phyloP scores from a whole-genome alignment of 345 rosid species.

The Orychophragmus violaceus region DNA sequence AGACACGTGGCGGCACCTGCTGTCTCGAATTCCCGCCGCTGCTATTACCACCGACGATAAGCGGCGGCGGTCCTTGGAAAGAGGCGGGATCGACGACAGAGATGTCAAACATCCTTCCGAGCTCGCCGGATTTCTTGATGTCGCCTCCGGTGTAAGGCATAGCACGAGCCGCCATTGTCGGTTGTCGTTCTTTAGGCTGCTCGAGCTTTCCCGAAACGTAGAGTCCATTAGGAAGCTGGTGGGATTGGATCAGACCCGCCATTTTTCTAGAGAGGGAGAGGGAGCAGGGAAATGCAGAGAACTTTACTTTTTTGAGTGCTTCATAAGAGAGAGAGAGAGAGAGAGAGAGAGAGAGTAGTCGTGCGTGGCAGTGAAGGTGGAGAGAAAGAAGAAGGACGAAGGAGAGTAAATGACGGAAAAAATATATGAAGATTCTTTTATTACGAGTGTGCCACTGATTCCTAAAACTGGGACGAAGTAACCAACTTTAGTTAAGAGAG shows the following conservation, averaged over 20 bases:
- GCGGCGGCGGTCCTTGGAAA: constrained; percentile 30
- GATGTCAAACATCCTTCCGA: constrained; percentile 89
- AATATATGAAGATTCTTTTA: not conserved
- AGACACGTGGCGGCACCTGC: constrained; percentile 40
- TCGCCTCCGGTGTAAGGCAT: no score
- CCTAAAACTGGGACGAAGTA: not conserved
- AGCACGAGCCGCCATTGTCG: constrained; percentile 68
- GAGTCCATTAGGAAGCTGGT: constrained; percentile 77
- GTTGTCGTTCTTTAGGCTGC: constrained; percentile 58
- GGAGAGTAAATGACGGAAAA: constrained; percentile 28
- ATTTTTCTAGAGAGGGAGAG: constrained; percentile 37
- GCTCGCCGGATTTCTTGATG: no score
- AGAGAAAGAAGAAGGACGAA: constrained; percentile 11
- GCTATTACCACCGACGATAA: constrained; percentile 31
- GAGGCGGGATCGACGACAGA: constrained; percentile 43
- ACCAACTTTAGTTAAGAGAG: not conserved
- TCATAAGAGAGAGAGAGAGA: constrained; percentile 27
- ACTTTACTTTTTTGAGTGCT: constrained; percentile 32
- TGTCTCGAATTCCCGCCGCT: constrained; percentile 31
- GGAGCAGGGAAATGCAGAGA: constrained; percentile 2
- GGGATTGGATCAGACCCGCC: constrained; percentile 74
- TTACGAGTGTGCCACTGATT: constrained; percentile 30
- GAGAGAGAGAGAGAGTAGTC: no score
- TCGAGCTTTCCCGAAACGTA: constrained; percentile 76
- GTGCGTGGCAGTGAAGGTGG: constrained; percentile 29